phyloP scores from a whole-genome alignment of 352 stramenopile species.

The Pythium sukuiense region DNA sequence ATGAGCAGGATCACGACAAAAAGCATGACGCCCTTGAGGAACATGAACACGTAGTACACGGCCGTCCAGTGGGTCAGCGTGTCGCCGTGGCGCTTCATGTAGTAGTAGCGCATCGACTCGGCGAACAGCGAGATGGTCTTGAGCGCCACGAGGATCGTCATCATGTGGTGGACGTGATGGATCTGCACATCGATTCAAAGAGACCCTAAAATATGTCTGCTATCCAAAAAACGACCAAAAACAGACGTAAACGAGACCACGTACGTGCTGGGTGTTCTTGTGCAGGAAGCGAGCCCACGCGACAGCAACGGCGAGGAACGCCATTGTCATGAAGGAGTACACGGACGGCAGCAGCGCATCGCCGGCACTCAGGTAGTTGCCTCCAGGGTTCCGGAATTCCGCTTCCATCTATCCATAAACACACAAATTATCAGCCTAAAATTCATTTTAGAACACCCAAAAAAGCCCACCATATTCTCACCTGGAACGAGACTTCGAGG shows the following conservation, averaged over 20 bases:
- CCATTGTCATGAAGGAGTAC: constrained; percentile 75
- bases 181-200: constrained; percentile 38
- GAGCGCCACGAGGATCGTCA: constrained; percentile 92
- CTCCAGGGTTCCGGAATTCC: constrained; percentile 74
- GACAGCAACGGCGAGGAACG: constrained; percentile 56
- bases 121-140: constrained; percentile 94
- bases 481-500: constrained; percentile 88
- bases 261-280: constrained; percentile 57
- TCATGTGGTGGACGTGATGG: constrained; percentile 95
- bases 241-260: constrained; percentile 34
- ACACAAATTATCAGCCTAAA: constrained; percentile 17
- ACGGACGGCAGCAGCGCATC: constrained; percentile 84
- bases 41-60: constrained; percentile 95
- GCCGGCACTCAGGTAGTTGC: constrained; percentile 85
- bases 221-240: neutral
- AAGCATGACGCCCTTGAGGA: constrained; percentile 95
- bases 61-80: constrained; percentile 90
- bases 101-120: constrained; percentile 95
- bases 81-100: constrained; percentile 94
- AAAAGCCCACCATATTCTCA: constrained; percentile 18
- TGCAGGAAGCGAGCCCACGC: constrained; percentile 73
- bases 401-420: constrained; percentile 69
- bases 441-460: neutral
- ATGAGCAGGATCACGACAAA: constrained; percentile 98
- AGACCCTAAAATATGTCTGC: too few species aligned